Percentiles rank a stretch among this genome's conserved stretches.
These are phyloP conservation scores for Brassica nigra DNA, from an alignment of 345 rosid species.

Conservation along the genomic window DNA sequence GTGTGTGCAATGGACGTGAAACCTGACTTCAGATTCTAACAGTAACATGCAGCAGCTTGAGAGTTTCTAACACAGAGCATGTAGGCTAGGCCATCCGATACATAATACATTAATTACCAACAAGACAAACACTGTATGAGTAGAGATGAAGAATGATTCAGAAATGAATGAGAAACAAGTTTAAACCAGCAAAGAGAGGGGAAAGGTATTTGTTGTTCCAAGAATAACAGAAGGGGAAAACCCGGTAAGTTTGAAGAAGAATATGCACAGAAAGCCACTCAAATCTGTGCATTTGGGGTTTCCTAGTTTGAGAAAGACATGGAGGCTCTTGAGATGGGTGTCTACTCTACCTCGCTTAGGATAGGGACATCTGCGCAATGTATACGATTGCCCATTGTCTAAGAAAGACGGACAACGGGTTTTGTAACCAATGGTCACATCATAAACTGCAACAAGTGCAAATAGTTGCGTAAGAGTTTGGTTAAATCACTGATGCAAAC, in stretches of 20 bases:
- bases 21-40: conserved; percentile 90
- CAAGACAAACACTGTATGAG: neutral
- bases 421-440: conserved; percentile 84
- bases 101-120: no score
- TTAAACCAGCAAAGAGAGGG: neutral
- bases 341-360: conserved; percentile 77
- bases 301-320: no score
- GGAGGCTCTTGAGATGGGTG: conserved; percentile 8
- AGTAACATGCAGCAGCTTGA: neutral
- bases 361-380: conserved; percentile 96
- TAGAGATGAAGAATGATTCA: conserved; percentile 2
- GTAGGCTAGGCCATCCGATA: neutral
- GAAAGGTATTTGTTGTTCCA: conserved; percentile 17
- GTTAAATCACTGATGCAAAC: conserved; percentile 7
- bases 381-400: conserved; percentile 97
- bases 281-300: neutral
- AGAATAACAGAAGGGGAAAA: neutral
- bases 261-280: neutral
- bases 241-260: conserved; percentile 21
- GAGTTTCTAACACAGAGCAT: neutral
- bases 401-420: conserved; percentile 70
- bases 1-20: conserved; percentile 91
- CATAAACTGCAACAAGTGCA: conserved; percentile 69
- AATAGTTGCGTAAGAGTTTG: conserved; percentile 14
- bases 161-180: conserved; percentile 1